Conservation (phyloP, 164 flowering plant genomes). For the Aristolochia californica region DNA sequence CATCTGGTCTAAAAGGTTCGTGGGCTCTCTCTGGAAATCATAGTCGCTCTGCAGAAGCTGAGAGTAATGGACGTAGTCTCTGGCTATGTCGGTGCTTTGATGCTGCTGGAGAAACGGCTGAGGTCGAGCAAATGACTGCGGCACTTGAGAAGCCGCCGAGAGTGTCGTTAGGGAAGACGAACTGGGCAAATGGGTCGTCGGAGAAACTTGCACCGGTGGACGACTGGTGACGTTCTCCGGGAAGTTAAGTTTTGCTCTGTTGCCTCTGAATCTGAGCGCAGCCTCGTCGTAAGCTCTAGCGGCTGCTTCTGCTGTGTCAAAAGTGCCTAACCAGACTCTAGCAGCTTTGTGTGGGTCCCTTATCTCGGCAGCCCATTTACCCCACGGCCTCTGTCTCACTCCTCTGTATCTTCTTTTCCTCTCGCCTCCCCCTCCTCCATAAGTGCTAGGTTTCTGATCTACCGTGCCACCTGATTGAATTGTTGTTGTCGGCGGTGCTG, state of each 20-base stretch:
- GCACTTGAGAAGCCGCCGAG: conserved; percentile 13
- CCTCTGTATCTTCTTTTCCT: conserved; percentile 58
- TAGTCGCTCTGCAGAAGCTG: conserved; percentile 38
- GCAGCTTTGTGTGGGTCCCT: conserved; percentile 79
- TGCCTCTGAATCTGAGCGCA: conserved; percentile 68
- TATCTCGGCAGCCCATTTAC: conserved; percentile 84
- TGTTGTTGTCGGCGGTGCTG: background rate
- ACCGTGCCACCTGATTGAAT: background rate
- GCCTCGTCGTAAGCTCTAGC: conserved; percentile 75
- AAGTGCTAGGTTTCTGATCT: background rate
- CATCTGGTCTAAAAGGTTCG: conserved; percentile 16
- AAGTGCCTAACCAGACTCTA: conserved; percentile 73
- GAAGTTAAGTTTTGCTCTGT: conserved; percentile 68
- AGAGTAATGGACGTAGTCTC: conserved; percentile 48
- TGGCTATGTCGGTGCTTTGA: conserved; percentile 10
- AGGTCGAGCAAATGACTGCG: no score
- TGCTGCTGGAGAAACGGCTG: conserved; percentile 1
- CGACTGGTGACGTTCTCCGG: conserved; percentile 43
- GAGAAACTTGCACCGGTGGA: conserved; percentile 16
- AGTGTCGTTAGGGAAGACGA: conserved; percentile 19
- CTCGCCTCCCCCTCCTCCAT: conserved; percentile 30
- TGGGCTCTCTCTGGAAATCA: conserved; percentile 19
- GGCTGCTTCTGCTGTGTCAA: conserved; percentile 74
- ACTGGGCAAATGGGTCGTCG: conserved; percentile 6
- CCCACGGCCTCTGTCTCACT: conserved; percentile 76